A percentile compares a stretch with the other conserved stretches of the same genome.
phyloP scores from a whole-genome alignment of 306 rosid genomes.

The Dicorynia guianensis region DNA sequence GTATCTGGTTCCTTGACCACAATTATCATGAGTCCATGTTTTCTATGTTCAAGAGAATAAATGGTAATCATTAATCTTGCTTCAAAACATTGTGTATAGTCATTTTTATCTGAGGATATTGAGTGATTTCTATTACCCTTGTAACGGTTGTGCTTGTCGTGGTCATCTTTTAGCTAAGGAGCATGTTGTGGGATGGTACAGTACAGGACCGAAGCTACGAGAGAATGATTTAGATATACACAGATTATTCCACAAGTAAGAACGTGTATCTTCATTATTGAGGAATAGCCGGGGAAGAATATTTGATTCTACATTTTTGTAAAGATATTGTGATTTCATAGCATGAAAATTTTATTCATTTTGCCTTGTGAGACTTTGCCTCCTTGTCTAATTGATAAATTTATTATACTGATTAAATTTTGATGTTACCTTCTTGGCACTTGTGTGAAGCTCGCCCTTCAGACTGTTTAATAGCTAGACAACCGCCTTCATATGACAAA shows the following conservation, averaged over 20 bases:
- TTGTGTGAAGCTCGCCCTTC: background rate
- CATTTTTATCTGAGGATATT: too few species aligned
- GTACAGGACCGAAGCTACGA: constrained; percentile 77
- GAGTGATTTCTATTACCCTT: too few species aligned
- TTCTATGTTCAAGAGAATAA: constrained; percentile 83
- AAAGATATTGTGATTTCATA: too few species aligned
- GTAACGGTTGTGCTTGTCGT: too few species aligned
- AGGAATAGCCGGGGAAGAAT: background rate
- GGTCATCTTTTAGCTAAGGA: constrained; percentile 61
- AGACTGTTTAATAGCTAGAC: background rate
- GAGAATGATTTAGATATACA: constrained; percentile 78
- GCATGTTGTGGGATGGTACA: constrained; percentile 79
- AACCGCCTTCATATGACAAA: too few species aligned
- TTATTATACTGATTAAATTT: background rate
- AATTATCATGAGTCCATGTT: constrained; percentile 79
- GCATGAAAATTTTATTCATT: too few species aligned
- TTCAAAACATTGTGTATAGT: too few species aligned
- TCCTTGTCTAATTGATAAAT: background rate
- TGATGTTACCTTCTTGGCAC: background rate
- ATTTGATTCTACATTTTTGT: background rate
- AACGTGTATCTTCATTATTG: background rate
- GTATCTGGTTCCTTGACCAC: constrained; percentile 84
- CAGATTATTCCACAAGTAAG: constrained; percentile 68
- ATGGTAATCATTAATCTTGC: constrained; percentile 46
- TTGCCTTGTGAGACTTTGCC: background rate